Evolutionary conservation across 2,329 filamentous ascomycete genomes (phyloP).

Genomic region (Intubia oerlemansii): DNA sequence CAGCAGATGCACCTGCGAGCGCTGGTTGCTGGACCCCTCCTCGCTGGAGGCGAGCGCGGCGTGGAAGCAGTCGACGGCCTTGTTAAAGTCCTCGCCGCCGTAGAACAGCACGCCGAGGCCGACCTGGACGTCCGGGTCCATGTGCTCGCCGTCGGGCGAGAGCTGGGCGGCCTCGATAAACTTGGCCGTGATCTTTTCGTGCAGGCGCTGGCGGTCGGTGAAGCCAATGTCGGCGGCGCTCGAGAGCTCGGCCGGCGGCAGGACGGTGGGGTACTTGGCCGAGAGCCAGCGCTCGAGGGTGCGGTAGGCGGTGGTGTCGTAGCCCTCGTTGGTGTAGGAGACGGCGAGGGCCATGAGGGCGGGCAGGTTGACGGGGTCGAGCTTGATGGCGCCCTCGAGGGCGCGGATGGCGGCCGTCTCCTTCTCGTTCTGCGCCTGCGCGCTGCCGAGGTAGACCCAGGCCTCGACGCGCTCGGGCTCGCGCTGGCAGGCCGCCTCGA

Average conservation of each 20-base stretch:
- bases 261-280: slow-evolving; percentile 76
- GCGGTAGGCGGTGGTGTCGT: slow-evolving; percentile 89
- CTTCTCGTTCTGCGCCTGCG: slow-evolving; percentile 97
- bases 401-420: slow-evolving; percentile 89
- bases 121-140: slow-evolving; percentile 97
- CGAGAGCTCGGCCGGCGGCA: slow-evolving; percentile 50
- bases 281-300: slow-evolving; percentile 93
- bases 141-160: slow-evolving; percentile 76
- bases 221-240: slow-evolving; percentile 73
- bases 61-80: slow-evolving; percentile 95
- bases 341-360: slow-evolving; percentile 91
- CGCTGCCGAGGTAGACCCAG: slow-evolving; percentile 79
- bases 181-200: slow-evolving; percentile 72
- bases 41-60: slow-evolving; percentile 75
- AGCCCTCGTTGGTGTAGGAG: slow-evolving; percentile 96
- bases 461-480: slow-evolving; percentile 73
- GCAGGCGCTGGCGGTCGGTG: slow-evolving; percentile 74
- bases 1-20: slow-evolving; percentile 73
- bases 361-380: slow-evolving; percentile 69
- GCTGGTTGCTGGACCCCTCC: slow-evolving; percentile 62
- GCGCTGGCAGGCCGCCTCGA: slow-evolving; percentile 87
- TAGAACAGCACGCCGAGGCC: slow-evolving; percentile 95
- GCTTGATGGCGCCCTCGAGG: slow-evolving; percentile 71
- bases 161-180: slow-evolving; percentile 88
- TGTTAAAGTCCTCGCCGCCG: slow-evolving; percentile 92